Evolutionary conservation across 2,329 filamentous ascomycete genomes (phyloP), one percentile per base, ranked within the genome.

Genomic region (Penicillium sp.): DNA sequence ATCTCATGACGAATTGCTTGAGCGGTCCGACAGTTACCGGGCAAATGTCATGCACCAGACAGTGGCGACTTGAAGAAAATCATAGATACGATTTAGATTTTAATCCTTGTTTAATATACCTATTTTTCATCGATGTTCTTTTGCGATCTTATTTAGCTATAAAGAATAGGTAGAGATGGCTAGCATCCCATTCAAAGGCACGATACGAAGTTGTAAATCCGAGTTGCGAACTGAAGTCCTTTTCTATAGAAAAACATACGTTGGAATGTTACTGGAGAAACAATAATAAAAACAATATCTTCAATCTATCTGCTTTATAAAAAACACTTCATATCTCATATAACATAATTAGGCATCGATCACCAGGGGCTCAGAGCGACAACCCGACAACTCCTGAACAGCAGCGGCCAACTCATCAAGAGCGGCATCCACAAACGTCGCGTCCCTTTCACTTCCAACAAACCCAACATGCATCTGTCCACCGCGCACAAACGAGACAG

Each of bases 391-490:
- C 47, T 69, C 63, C 48, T 72, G 63, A 58, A 82, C 70, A 30
- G 74, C 72, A 4, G 61, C 67, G 47, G 73, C 77, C 59, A 86
- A 62, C 49, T 84, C 80, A 19, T 77, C 75, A 47, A 88, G 65
- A 53, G 86, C 64, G 12, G 75, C 76, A 43, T 73, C 70, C 1
- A 83, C 84, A 47, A 83, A 78, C 0, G 68, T 73, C 11, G 72
- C 75, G 82, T 69, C 66, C 69, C 73, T 57, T 80, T 82, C 5
- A 78, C 82, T 47, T 73, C 77, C 30, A 80, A 78, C 71, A 82
- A 88, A 22, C 78, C 84, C 76, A 43, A 73, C 65, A 58, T 88
- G 83, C 37, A 86, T 77, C 75, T 86, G 85, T 75, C 84, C 85
- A 66, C 80, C 80, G 17, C 76, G 70, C 40, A 84, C 69, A 36